A percentile compares a stretch with the other conserved stretches of the same genome.
phyloP scores from a whole-genome alignment of 371 early-diverging fungal genomes.

The Choanephora cucurbitarum region DNA sequence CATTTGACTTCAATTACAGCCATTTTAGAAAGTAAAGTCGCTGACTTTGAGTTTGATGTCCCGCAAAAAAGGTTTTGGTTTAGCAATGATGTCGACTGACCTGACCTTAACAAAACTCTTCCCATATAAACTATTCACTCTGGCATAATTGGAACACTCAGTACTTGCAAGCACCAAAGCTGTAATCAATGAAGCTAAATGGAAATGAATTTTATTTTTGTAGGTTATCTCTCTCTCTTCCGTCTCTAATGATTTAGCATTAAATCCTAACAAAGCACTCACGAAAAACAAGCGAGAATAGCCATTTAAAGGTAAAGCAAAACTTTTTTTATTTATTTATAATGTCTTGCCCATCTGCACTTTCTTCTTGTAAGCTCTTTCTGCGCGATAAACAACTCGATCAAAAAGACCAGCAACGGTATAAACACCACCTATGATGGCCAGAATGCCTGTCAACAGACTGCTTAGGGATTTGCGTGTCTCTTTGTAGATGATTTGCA shows the following conservation, averaged over 20 bases:
- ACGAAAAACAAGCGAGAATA: too few species aligned
- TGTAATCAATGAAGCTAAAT: too few species aligned
- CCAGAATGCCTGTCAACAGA: conserved; percentile 90
- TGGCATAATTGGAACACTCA: too few species aligned
- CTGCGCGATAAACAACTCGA: conserved; percentile 85
- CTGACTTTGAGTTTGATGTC: conserved; percentile 11
- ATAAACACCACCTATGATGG: conserved; percentile 94
- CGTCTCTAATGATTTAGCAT: too few species aligned
- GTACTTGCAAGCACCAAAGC: too few species aligned
- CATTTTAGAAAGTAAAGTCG: neutral
- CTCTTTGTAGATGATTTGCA: conserved; percentile 90
- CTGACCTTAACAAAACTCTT: too few species aligned
- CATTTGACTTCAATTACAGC: too few species aligned
- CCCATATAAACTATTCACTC: too few species aligned
- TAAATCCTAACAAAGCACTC: too few species aligned
- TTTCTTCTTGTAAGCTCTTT: conserved; percentile 79
- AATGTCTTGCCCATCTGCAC: conserved; percentile 83
- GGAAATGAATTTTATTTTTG: too few species aligned
- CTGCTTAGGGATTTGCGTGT: conserved; percentile 79
- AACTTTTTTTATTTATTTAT: conserved; percentile 8
- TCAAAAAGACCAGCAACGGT: conserved; percentile 96
- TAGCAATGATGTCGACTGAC: conserved; percentile 10
- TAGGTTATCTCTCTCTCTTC: too few species aligned
- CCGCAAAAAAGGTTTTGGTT: conserved; percentile 2
- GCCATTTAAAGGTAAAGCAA: too few species aligned